Evolutionary conservation across 2,329 filamentous ascomycete genomes (phyloP), one percentile per base, ranked within the genome.

Genomic region (Hypoxylon sp.): DNA sequence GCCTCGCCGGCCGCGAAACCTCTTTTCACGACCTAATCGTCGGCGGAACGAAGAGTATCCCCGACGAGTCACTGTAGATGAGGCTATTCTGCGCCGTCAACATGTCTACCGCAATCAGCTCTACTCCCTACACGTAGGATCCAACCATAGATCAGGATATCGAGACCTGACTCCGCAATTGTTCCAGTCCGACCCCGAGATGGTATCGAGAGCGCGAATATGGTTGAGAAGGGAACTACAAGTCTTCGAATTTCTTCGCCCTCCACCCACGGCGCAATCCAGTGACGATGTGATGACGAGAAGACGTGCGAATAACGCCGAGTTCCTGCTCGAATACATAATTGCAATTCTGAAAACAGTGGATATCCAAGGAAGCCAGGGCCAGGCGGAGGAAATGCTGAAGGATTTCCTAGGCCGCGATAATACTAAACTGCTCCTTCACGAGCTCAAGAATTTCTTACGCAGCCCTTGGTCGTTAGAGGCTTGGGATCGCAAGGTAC

Each of bases 281-380:
- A 69, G 68, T 29, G 69, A 69, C 14, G 62, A 72, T 58, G 54
- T 65, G 59, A 73, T 73, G 67, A 69, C 75, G 59, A 57, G 74
- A 70, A 80, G 85, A 37, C 80, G 87, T 41, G 85, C 85, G 4
- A 90, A 87, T 70, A 95, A 94, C 73, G 87, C 91, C 6, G 94
- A 97, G 74, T 97, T 94, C 67, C 78, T 97, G 9, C 84, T 97
- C 8, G 92, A 96, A 74, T 97, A 96, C 76, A 88, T 97, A 56
- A 80, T 97, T 41, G 91, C 91, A 8, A 91, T 97, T 21, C 80
- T 97, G 63, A 94, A 92, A 76, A 92, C 89, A 0, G 88, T 96
- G 14, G 93, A 97, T 74, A 84, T 94, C 3, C 93, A 93, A 78
- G 91, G 88, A 3, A 92, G 91, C 67, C 85, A 86, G 39, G 94